phyloP scores from a whole-genome alignment of 2,329 filamentous ascomycete species.

The Tolypocladium tropicale region DNA sequence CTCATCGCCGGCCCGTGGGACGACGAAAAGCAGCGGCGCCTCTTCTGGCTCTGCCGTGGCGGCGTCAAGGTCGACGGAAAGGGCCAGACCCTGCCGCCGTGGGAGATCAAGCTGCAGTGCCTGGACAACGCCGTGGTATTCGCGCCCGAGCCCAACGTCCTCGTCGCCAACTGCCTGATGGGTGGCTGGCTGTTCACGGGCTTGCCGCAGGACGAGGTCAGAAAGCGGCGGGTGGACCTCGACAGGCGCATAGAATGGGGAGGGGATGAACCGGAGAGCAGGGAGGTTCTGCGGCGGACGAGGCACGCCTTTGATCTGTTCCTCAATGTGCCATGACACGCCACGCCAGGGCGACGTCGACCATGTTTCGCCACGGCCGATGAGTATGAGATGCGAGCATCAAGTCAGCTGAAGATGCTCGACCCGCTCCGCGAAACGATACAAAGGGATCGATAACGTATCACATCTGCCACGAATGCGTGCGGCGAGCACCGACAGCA shows the following conservation, averaged over 20 bases:
- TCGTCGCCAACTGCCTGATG: conserved; percentile 21
- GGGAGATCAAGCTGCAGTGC: conserved; percentile 29
- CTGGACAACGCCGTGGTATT: conserved; percentile 24
- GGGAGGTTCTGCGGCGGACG: conserved; percentile 13
- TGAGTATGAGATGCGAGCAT: not conserved
- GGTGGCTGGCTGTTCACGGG: conserved; percentile 14
- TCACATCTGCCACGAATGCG: not conserved
- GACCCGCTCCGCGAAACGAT: not conserved
- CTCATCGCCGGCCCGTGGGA: conserved; percentile 33
- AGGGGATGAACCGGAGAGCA: conserved; percentile 12
- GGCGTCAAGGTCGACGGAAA: conserved; percentile 21
- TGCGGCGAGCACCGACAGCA: not conserved
- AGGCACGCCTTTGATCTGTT: conserved; percentile 1
- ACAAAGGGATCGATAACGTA: not conserved
- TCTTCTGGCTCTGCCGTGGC: conserved; percentile 35
- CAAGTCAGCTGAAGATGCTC: not conserved
- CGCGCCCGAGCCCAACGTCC: conserved; percentile 14
- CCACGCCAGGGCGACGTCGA: not conserved
- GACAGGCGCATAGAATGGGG: conserved; percentile 19
- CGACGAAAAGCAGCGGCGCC: conserved; percentile 25
- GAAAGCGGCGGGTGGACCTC: conserved; percentile 13
- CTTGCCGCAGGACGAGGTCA: conserved; percentile 18
- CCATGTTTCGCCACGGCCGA: not conserved
- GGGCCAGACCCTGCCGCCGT: conserved; percentile 17
- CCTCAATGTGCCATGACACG: conserved; percentile 3